These are phyloP conservation scores for Xylariomycetidae sp. DNA, from an alignment of 2,329 filamentous ascomycete species.

Conservation along the genomic window DNA sequence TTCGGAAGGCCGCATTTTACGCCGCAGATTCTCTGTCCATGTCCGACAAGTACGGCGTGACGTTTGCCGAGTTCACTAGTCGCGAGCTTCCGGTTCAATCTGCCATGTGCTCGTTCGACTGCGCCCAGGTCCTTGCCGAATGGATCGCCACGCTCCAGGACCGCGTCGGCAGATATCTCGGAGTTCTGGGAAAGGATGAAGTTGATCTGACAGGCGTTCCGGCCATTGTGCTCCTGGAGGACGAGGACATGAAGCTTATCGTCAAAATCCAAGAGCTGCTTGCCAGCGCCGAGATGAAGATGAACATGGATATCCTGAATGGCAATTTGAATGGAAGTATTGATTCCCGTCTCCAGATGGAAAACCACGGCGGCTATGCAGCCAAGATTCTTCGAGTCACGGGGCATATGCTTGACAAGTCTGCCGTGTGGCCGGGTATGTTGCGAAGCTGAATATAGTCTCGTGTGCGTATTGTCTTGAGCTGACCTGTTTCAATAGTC, in stretches of 20 bases:
- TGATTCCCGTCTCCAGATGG: slow-evolving; percentile 51
- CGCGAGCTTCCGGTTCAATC: slow-evolving; percentile 85
- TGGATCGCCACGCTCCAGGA: slow-evolving; percentile 94
- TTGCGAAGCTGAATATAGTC: no score
- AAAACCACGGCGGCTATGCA: slow-evolving; percentile 69
- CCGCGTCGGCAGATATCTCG: slow-evolving; percentile 83
- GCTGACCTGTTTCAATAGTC: slow-evolving; percentile 27
- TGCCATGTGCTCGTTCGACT: slow-evolving; percentile 90
- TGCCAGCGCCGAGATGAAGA: slow-evolving; percentile 71
- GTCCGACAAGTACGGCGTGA: slow-evolving; percentile 80
- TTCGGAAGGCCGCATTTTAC: slow-evolving; percentile 92
- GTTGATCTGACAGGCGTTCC: slow-evolving; percentile 77
- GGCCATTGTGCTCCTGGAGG: slow-evolving; percentile 83
- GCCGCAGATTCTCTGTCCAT: slow-evolving; percentile 87
- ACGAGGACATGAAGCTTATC: slow-evolving; percentile 83
- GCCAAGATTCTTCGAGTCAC: slow-evolving; percentile 80
- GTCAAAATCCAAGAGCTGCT: slow-evolving; percentile 79
- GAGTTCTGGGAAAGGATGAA: slow-evolving; percentile 77
- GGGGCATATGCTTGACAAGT: slow-evolving; percentile 81
- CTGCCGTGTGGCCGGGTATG: slow-evolving; percentile 88
- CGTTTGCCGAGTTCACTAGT: slow-evolving; percentile 78
- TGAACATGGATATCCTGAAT: slow-evolving; percentile 51
- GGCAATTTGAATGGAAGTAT: slow-evolving; percentile 46
- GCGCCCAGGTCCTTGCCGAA: slow-evolving; percentile 87
- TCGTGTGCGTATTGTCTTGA: no score